Base-by-base conservation (phyloP, 2,329 filamentous ascomycete genomes). In the Escovopsis weberi region DNA sequence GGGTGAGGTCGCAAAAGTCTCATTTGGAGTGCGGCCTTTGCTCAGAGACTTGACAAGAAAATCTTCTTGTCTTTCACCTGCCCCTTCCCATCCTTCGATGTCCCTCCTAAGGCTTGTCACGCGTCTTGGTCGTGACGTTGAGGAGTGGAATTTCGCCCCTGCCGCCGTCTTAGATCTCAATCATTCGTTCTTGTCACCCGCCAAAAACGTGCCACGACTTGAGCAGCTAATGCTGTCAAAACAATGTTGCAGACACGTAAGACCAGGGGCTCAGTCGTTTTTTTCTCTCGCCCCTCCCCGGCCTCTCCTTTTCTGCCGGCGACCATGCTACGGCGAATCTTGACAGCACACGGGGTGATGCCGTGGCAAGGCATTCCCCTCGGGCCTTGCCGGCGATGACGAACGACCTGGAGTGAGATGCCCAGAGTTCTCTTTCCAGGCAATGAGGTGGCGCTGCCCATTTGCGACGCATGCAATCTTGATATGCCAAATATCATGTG, bases 131-230 rank as follows among this genome's bases (percentile, higher is more conserved):
- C 23, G 23, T 23, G 23, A 23, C 23, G 5, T 18, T 37, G 35
- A 34, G 18, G 4, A 9, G 18, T 30, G 28, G 28, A 30, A 11
- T 9, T 30, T n/a, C 33, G 36, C 12, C 15, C 26, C 26, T 38
- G 19, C 37, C 6, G 26, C 23, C 37, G 23, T 33, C 15, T 33
- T 15, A 23, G 38, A 40, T 23, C 26, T 40, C 38, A 28, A 33
- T 40, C 15, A 40, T 15, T 38, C 23, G 35, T 15, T 37, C 36
- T 43, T 34, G 38, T 38, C 38, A 43, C 23, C n/a, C 12, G 23
- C 18, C 10, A n/a, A 37, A 37, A 10, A 12, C 19, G 44, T 45
- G 36, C 33, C 44, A 45, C 44, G 40, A 35, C 44, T 26, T 45
- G 26, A 37, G 19, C 33, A 40, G n/a, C 38, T 34, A 40, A 34